Evolutionary conservation across 768 basidiomycete species (phyloP).

Genomic region (Albatrellus ellisii): DNA sequence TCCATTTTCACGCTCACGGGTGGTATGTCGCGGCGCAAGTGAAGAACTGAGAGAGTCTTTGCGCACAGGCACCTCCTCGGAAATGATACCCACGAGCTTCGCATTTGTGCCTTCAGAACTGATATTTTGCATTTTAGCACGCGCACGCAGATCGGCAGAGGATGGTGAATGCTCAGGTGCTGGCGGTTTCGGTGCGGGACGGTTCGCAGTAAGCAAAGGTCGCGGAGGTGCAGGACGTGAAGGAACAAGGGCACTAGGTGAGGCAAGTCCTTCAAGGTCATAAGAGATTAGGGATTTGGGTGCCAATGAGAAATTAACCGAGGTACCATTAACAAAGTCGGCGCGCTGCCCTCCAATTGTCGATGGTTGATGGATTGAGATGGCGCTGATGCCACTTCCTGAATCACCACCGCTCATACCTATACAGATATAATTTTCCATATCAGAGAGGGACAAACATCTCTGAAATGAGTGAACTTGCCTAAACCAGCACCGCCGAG

Average conservation of each 20-base stretch:
- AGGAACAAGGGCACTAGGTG: conserved; percentile 15
- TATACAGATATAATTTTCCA: too few relatives aligned
- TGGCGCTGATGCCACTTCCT: too few relatives aligned
- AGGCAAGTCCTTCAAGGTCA: neutral
- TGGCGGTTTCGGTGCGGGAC: conserved; percentile 34
- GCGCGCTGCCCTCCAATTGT: conserved; percentile 47
- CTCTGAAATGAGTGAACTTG: too few relatives aligned
- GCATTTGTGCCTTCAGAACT: conserved; percentile 16
- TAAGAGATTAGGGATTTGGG: too few relatives aligned
- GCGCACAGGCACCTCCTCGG: conserved; percentile 27
- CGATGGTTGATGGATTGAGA: too few relatives aligned
- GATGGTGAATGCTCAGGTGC: conserved; percentile 43
- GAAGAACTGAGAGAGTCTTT: conserved; percentile 31
- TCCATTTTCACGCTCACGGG: conserved; percentile 23
- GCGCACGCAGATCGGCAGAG: conserved; percentile 50
- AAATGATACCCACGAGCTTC: conserved; percentile 21
- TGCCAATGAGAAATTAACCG: conserved; percentile 18
- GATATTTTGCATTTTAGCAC: conserved; percentile 45
- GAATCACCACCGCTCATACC: too few relatives aligned
- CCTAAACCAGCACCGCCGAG: conserved; percentile 53
- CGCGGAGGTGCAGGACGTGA: conserved; percentile 58
- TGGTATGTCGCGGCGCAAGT: conserved; percentile 14
- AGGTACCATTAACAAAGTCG: conserved; percentile 48
- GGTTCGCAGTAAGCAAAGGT: conserved; percentile 42
- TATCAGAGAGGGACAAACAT: too few relatives aligned